These are phyloP conservation scores for Podospora anserina DNA, from an alignment of 495 filamentous ascomycete species.

Conservation along the genomic window DNA sequence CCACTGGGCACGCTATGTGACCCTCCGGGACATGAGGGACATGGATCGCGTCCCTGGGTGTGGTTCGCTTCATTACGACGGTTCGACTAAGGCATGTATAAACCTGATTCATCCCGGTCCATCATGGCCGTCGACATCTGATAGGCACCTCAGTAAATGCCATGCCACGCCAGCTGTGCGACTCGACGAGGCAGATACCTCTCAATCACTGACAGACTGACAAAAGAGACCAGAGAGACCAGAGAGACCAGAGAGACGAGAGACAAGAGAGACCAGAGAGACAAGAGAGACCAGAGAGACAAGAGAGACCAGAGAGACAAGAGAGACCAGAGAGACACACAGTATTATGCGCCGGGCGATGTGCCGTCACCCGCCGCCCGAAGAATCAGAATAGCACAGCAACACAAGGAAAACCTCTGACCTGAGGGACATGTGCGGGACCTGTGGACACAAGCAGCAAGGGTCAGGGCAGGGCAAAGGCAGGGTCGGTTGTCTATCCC, in stretches of 20 bases:
- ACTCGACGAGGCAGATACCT: conserved; percentile 15
- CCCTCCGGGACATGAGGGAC: conserved; percentile 17
- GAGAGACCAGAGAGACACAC: not conserved
- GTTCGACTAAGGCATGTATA: conserved; percentile 2
- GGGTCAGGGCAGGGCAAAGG: not conserved
- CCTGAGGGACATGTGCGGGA: not conserved
- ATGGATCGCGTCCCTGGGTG: conserved; percentile 9
- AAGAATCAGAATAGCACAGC: not conserved
- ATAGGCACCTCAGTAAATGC: conserved; percentile 3
- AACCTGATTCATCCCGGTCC: conserved; percentile 16
- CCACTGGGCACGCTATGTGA: conserved; percentile 19
- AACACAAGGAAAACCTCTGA: not conserved
- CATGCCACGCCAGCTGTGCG: conserved; percentile 15
- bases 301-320: not conserved
- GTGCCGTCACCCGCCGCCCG: not conserved
- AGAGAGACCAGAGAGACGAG: no score
- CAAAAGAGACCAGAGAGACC: not conserved
- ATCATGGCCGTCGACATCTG: not conserved
- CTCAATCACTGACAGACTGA: not conserved
- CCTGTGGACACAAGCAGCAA: not conserved
- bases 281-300: not conserved
- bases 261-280: not conserved
- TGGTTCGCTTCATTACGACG: conserved; percentile 18
- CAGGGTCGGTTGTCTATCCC: not conserved
- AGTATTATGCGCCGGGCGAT: not conserved